These are phyloP conservation scores for Maudiozyma barnettii DNA, from an alignment of 805 yeast genomes.

Conservation along the genomic window DNA sequence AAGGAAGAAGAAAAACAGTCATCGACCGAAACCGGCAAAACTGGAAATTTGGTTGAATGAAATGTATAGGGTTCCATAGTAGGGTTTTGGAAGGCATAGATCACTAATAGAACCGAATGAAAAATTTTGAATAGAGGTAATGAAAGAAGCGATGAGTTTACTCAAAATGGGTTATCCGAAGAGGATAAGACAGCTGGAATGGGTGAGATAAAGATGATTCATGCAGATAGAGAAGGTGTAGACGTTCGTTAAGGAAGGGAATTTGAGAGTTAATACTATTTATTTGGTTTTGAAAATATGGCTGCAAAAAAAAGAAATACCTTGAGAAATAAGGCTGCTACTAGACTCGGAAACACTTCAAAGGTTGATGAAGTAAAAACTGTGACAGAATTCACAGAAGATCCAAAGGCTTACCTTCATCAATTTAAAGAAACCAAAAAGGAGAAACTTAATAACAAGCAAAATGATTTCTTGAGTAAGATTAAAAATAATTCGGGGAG, in stretches of 20 bases:
- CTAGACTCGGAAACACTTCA: conserved; percentile 14
- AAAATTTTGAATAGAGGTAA: neutral
- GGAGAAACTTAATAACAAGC: conserved; percentile 38
- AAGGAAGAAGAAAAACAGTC: neutral
- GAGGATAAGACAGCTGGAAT: no score
- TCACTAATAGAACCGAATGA: neutral
- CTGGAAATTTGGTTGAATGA: no score
- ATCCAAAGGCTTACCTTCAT: conserved; percentile 41
- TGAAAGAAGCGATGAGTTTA: neutral
- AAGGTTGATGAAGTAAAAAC: conserved; percentile 1
- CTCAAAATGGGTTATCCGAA: no score
- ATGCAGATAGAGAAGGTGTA: neutral
- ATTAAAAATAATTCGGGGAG: conserved; percentile 12
- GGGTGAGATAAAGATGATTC: no score
- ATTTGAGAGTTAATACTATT: no score
- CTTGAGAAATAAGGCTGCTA: conserved; percentile 34
- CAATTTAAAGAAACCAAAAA: conserved; percentile 43
- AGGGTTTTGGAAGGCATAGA: no score
- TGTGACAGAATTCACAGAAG: conserved; percentile 22
- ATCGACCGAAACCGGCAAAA: neutral
- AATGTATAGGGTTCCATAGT: no score
- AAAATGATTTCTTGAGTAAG: conserved; percentile 27
- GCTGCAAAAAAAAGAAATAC: conserved; percentile 40
- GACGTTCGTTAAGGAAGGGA: neutral
- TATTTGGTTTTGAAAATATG: no score